Evolutionary conservation across 345 rosid species (phyloP).

Genomic region (Linum trigynum): DNA sequence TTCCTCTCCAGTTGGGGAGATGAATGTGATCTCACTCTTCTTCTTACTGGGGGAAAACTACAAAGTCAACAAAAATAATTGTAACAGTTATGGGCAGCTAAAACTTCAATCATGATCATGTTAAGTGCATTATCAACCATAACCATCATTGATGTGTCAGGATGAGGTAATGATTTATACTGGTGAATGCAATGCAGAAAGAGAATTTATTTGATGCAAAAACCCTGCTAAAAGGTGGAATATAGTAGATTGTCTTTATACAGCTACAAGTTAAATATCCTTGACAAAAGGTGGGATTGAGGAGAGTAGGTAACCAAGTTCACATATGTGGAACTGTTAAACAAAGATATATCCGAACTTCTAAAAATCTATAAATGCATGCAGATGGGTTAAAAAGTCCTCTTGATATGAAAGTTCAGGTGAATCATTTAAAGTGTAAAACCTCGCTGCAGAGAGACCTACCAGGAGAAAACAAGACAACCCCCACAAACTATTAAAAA

Average conservation of each 20-base stretch:
- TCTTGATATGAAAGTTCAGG: not conserved
- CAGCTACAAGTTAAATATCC: too few species aligned
- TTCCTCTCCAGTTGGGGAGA: slow-evolving; percentile 27
- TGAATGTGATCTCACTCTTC: slow-evolving; percentile 23
- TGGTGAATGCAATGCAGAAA: not conserved
- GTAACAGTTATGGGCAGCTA: not conserved
- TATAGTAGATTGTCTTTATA: too few species aligned
- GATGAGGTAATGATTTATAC: not conserved
- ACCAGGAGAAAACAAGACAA: not conserved
- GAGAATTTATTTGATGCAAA: not conserved
- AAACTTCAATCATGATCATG: not conserved
- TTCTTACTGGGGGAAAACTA: not conserved
- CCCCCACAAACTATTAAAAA: too few species aligned
- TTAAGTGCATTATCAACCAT: not conserved
- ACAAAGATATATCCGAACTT: not conserved
- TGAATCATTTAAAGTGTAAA: not conserved
- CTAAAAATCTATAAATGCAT: too few species aligned
- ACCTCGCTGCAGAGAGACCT: too few species aligned
- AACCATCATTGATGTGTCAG: not conserved
- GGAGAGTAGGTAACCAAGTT: too few species aligned
- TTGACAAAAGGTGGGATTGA: too few species aligned
- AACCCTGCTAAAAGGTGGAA: not conserved
- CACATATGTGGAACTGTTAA: not conserved
- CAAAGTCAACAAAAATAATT: not conserved
- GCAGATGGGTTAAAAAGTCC: not conserved